Evolutionary conservation across 371 early-diverging fungal genomes (phyloP), one percentile per base, ranked within the genome.

Genomic region (Lichtheimia corymbifera): DNA sequence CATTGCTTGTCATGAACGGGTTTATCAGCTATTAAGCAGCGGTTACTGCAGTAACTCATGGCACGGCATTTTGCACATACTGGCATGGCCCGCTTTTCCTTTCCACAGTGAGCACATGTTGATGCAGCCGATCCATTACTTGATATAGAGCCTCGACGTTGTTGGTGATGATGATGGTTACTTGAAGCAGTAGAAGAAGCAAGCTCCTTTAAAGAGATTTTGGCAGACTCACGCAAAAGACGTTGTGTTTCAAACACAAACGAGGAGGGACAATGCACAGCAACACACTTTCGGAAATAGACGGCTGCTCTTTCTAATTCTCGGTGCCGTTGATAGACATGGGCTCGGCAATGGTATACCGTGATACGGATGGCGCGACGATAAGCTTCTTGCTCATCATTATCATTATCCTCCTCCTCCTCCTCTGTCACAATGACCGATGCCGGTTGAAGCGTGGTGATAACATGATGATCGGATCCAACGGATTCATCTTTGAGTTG

Each of bases 71-170:
- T 62, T 1, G 80, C 72, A 44, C 80, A 79, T 0, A 79, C 77
- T 1, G 80, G 80, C 77, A 79, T 79, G 22, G 65, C 63, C 13
- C 65, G 63, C 27, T 76, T 76, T 58, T 79, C 80, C 2, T 59
- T 56, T 6, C 75, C 75, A 47, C 80, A 79, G n/a, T 70, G 67
- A 42, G 71, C 65, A 50, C 80, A 79, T 13, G 62, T 18, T 5
- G 58, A 35, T 49, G 56, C 53, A 54, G 25, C 40, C 30, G 61
- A 58, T 27, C 53, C 45, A 27, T 47, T 56, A 30, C 56, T 50
- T 52, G 50, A 20, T 30, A 49, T 55, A 28, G 58, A 47, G 6
- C 47, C 47, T 7, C 47, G 22, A n/a, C 47, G 47, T n/a, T 35
- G 35, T 35, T 35, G 35, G 4, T 35, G 35, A 9, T 35, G 35